Base-by-base conservation (phyloP, 73 alveolate species). In the Paramecium sexaurelia region DNA sequence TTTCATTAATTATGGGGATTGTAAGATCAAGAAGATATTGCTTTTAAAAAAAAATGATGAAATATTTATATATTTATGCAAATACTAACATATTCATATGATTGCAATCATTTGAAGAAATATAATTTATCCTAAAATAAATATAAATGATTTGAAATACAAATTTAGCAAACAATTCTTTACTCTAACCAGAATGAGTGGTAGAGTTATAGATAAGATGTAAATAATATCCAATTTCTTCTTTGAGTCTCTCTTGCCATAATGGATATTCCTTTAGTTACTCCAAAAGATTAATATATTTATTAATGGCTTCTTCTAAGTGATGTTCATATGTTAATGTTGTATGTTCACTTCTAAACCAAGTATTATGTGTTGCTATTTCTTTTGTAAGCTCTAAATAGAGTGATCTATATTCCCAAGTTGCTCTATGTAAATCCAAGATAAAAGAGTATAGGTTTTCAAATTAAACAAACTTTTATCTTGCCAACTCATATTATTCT, bases 161-260 rank as follows among this genome's bases (percentile, higher is more conserved):
- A 78, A 78, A 78, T 78, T 78, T 40, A 39, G 68, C 75, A 45
- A 78, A 78, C 33, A 78, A 36, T 41, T 78, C 75, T 39, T 78
- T 45, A 33, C 75, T 45, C 55, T 78, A 29, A 29, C 35, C 29
- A 1, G 40, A 39, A 78, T 78, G 75, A 5, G 55, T 24, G 24
- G 90, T 45, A 41, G 90, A 41, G 51, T 78, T 78, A 24, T 78
- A 78, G 32, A 78, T 78, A 27, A 78, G 40, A 78, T 78, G 90
- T n/a, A 78, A 22, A 78, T 41, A 78, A 78, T 78, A 78, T 41
- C 90, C 90, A 37, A 78, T 78, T 78, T 78, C 90, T 29, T 78
- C 73, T 33, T 78, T 41, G 45, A 39, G 75, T 45, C 73, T 78
- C 27, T 78, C 90, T 78, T 78, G 22, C 90, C 90, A 78, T 13